These are phyloP conservation scores for Colletotrichum spinosum DNA, from an alignment of 2,329 filamentous ascomycete species.

Conservation along the genomic window DNA sequence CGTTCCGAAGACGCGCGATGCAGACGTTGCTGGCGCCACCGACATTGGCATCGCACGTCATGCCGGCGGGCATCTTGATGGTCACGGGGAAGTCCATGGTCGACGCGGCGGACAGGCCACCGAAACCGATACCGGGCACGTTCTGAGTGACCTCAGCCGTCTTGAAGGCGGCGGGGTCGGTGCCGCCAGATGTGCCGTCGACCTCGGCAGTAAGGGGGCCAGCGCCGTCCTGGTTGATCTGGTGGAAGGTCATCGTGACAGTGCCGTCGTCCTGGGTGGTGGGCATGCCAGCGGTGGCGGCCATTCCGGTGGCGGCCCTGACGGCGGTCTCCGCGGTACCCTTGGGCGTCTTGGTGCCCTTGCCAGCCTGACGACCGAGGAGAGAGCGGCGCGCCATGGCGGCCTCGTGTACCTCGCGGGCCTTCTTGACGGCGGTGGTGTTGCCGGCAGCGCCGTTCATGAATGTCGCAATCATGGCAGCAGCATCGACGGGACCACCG, in stretches of 20 bases:
- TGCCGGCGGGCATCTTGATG: conserved; percentile 73
- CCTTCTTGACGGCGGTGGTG: conserved; percentile 52
- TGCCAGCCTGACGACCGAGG: conserved; percentile 32
- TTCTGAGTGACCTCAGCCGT: conserved; percentile 68
- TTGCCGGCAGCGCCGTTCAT: conserved; percentile 59
- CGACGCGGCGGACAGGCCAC: conserved; percentile 67
- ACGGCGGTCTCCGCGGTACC: conserved; percentile 62
- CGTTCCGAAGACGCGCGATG: conserved; percentile 72
- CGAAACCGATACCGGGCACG: conserved; percentile 67
- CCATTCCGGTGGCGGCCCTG: conserved; percentile 64
- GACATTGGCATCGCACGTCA: conserved; percentile 71
- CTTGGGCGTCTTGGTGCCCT: conserved; percentile 37
- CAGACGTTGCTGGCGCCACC: conserved; percentile 72
- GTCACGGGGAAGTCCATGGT: conserved; percentile 73
- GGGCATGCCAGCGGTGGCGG: conserved; percentile 75
- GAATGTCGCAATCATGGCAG: conserved; percentile 67
- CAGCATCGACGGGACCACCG: conserved; percentile 68
- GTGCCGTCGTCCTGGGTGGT: conserved; percentile 75
- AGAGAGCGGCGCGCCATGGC: conserved; percentile 46
- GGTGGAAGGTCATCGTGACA: conserved; percentile 73
- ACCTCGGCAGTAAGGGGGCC: conserved; percentile 70
- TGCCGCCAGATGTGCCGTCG: conserved; percentile 72
- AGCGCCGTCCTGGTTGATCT: conserved; percentile 78
- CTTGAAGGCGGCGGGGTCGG: conserved; percentile 70
- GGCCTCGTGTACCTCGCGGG: conserved; percentile 54